Percentiles rank a stretch among this genome's conserved stretches.
Evolutionary conservation across 495 filamentous ascomycete species (phyloP).

Genomic region (Penicillium parvum): DNA sequence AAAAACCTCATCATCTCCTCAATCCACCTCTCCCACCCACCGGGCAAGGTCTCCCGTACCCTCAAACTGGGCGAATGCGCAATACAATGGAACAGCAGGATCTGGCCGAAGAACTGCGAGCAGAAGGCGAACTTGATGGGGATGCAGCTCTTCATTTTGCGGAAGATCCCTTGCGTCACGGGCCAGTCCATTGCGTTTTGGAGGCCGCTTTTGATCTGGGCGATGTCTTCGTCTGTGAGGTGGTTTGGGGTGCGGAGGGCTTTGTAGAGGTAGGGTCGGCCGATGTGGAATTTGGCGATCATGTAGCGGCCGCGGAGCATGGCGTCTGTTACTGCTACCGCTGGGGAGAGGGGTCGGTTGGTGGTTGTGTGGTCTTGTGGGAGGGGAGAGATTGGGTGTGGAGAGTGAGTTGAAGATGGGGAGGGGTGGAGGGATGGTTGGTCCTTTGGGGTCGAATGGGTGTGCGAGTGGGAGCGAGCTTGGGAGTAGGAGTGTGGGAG

Average conservation of each 20-base stretch:
- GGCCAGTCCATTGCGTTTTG: constrained; percentile 46
- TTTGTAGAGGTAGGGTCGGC: constrained; percentile 47
- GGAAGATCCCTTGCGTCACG: constrained; percentile 39
- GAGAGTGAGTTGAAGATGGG: constrained; percentile 23
- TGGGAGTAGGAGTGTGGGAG: constrained; percentile 11
- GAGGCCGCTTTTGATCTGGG: constrained; percentile 41
- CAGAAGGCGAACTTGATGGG: constrained; percentile 47
- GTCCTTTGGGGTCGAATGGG: constrained; percentile 15
- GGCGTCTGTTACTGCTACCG: constrained; percentile 41
- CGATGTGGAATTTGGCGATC: constrained; percentile 48
- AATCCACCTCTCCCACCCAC: constrained; percentile 45
- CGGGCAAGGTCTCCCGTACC: constrained; percentile 35
- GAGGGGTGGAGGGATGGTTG: constrained; percentile 18
- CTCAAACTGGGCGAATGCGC: constrained; percentile 37
- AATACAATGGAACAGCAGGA: constrained; percentile 46
- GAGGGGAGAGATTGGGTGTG: constrained; percentile 19
- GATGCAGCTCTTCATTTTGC: constrained; percentile 46
- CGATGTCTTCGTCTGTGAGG: constrained; percentile 42
- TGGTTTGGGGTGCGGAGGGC: constrained; percentile 37
- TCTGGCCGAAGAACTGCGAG: constrained; percentile 48
- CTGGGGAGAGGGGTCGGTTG: constrained; percentile 33
- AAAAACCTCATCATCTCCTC: constrained; percentile 44
- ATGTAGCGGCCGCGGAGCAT: constrained; percentile 44
- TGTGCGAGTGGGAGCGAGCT: no score
- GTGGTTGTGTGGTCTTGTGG: constrained; percentile 15